Conservation (phyloP, 2,329 filamentous ascomycete species). For the Lachnellula hyalina region DNA sequence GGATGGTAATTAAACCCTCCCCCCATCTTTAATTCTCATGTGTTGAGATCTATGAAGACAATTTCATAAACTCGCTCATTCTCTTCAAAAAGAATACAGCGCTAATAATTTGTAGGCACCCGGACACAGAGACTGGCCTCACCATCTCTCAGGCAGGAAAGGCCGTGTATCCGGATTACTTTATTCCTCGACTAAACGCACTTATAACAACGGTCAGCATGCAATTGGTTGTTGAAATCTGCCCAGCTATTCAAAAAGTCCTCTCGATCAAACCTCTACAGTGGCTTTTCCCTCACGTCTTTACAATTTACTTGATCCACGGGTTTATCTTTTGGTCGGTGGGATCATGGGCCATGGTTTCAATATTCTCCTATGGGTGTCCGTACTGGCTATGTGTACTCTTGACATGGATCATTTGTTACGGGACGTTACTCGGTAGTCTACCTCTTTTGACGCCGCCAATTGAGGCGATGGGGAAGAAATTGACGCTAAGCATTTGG, state of each 20-base stretch:
- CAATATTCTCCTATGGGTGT: conserved; percentile 15
- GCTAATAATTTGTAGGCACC: conserved; percentile 26
- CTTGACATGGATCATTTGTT: conserved; percentile 17
- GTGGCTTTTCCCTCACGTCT: conserved; percentile 42
- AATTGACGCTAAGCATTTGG: conserved; percentile 5
- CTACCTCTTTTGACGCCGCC: conserved; percentile 19
- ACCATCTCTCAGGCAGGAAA: conserved; percentile 31
- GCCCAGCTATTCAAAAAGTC: conserved; percentile 36
- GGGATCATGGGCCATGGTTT: conserved; percentile 24
- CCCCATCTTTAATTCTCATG: too few species aligned
- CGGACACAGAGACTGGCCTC: conserved; percentile 35
- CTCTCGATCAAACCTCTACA: conserved; percentile 37
- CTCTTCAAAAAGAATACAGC: too few species aligned
- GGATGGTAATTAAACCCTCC: conserved; percentile 23
- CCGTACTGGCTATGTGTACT: conserved; percentile 25
- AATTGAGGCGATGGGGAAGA: conserved; percentile 15
- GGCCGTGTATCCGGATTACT: conserved; percentile 39
- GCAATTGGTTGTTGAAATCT: conserved; percentile 34
- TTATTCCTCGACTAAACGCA: conserved; percentile 38
- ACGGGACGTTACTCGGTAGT: conserved; percentile 14
- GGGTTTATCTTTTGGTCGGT: conserved; percentile 34
- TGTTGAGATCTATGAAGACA: too few species aligned
- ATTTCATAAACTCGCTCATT: too few species aligned
- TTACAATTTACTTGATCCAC: conserved; percentile 44
- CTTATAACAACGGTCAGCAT: conserved; percentile 35